Base-by-base conservation (phyloP, 2,329 filamentous ascomycete species). In the Hypoxylon sp. region DNA sequence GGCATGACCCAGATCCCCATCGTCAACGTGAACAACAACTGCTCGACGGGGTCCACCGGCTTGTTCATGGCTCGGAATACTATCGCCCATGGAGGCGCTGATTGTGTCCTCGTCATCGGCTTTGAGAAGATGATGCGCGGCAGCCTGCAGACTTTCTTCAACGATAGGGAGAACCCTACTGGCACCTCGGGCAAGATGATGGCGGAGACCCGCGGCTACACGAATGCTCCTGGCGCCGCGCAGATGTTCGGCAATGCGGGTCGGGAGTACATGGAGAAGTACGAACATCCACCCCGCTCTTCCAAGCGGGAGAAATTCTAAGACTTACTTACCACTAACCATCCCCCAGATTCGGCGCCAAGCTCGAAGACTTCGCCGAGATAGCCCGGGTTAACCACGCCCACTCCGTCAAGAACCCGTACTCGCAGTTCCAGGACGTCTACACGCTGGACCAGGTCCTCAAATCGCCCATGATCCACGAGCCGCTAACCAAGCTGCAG, bases 21-120 rank as follows among this genome's bases (percentile, higher is more conserved):
- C 79, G 94, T 97, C 86, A 98, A 98, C 77, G 93, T 97, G 77
- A 98, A 98, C 87, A 98, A 98, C 86, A 98, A 98, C 85, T 98
- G 95, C 86, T 93, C 93, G 3, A 98, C 95, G 0, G 96, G 95
- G n/a, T 94, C 91, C 3, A 97, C 95, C 0, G 96, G 95, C 7
- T 83, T 98, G 63, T 90, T 90, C 77, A 91, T 98, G 87, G 96
- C 87, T 1, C 86, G 94, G 34, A 93, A 90, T 58, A 86, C 97
- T 79, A 90, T 98, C 74, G 86, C 89, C 5, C 87, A 92, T 74
- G 94, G 94, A 34, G 92, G 89, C 13, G 92, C 93, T 1, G 93
- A 97, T 80, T 97, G 93, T 78, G 89, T 97, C 19, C 83, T 98
- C 67, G 94, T 98, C 0, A 89, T 98, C 19, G 96, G 95, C 3